Evolutionary conservation across 2,329 filamentous ascomycete genomes (phyloP).

Genomic region (Mariannaea elegans): DNA sequence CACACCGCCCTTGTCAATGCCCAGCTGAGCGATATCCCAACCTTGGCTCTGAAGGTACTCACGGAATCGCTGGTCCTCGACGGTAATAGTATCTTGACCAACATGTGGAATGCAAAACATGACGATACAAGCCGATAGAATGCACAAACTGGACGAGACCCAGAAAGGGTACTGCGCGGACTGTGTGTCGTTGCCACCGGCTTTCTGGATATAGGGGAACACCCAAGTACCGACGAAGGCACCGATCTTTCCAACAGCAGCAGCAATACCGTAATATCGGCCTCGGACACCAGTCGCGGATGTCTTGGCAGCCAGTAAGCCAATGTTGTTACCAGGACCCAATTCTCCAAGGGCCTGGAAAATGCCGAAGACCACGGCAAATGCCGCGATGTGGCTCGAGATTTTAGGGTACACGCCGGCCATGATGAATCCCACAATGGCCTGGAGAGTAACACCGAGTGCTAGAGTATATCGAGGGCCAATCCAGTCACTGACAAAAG

Average conservation of each 20-base stretch:
- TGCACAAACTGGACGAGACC: constrained; percentile 79
- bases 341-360: constrained; percentile 57
- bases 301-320: constrained; percentile 85
- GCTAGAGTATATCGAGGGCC: constrained; percentile 81
- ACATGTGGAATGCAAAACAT: constrained; percentile 78
- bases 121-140: constrained; percentile 71
- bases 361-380: constrained; percentile 50
- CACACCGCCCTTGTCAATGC: constrained; percentile 46
- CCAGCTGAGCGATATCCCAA: constrained; percentile 73
- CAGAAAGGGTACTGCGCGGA: constrained; percentile 89
- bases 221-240: constrained; percentile 89
- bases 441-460: constrained; percentile 76
- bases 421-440: constrained; percentile 88
- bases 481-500: constrained; percentile 79
- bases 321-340: constrained; percentile 92
- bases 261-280: constrained; percentile 74
- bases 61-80: constrained; percentile 80
- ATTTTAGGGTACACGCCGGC: constrained; percentile 78
- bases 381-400: constrained; percentile 57
- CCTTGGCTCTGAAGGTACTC: constrained; percentile 77
- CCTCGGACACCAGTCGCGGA: constrained; percentile 89
- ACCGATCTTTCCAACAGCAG: constrained; percentile 78
- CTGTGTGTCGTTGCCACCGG: constrained; percentile 62
- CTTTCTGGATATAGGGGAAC: constrained; percentile 76
- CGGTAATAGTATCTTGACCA: constrained; percentile 83